Evolutionary conservation across 2,329 filamentous ascomycete species (phyloP).

Genomic region (Pseudocercospora fijiensis): DNA sequence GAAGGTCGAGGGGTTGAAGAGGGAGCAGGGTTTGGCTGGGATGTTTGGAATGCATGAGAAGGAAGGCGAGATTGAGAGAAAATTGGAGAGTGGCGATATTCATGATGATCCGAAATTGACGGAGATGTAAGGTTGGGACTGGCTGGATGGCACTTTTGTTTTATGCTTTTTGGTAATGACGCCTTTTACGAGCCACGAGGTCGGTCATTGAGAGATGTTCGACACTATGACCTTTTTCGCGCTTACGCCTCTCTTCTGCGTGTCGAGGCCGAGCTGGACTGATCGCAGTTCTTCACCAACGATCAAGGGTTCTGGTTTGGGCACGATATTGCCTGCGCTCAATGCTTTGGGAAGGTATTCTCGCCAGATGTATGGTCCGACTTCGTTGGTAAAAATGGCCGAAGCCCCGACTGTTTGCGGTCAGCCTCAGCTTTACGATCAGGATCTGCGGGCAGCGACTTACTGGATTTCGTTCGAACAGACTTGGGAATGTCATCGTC

Average conservation of each 20-base stretch:
- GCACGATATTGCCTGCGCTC: constrained; percentile 32
- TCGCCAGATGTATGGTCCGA: constrained; percentile 34
- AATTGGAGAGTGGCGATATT: constrained; percentile 21
- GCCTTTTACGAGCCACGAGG: constrained; percentile 12
- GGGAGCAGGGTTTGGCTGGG: constrained; percentile 24
- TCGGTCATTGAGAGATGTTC: constrained; percentile 16
- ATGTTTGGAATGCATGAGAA: constrained; percentile 21
- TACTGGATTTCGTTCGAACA: constrained; percentile 31
- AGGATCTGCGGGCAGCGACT: constrained; percentile 13
- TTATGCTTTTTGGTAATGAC: neutral
- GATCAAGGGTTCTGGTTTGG: constrained; percentile 39
- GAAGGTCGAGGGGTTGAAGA: constrained; percentile 27
- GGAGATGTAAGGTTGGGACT: neutral
- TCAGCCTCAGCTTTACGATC: constrained; percentile 2
- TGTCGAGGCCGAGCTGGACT: constrained; percentile 41
- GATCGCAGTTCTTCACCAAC: constrained; percentile 41
- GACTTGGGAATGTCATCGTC: constrained; percentile 28
- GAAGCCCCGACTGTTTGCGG: constrained; percentile 18
- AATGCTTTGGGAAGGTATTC: constrained; percentile 33
- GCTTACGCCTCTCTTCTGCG: constrained; percentile 42
- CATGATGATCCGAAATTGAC: constrained; percentile 15
- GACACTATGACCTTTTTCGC: constrained; percentile 42
- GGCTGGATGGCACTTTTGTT: too few relatives aligned
- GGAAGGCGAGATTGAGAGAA: constrained; percentile 21
- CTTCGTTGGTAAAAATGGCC: constrained; percentile 31